Base-by-base conservation (phyloP, 164 flowering plant genomes). In the Vitis labrusca region DNA sequence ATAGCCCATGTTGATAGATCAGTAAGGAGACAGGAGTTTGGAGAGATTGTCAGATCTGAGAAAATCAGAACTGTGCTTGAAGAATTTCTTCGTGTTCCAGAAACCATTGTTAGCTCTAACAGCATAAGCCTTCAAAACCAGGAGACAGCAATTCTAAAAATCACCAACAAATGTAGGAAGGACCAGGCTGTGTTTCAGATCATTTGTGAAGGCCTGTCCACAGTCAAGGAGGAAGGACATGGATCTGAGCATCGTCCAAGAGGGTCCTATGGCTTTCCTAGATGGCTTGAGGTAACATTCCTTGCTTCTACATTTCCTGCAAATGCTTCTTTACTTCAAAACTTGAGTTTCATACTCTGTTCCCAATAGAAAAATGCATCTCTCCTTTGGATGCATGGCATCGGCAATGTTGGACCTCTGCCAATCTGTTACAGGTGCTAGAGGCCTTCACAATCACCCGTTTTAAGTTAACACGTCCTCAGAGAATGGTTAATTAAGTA, bases 211-310 rank as follows among this genome's bases (percentile, higher is more conserved):
- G 89, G 89, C 52, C 85, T 84, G 66, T 72, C 85, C 27, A 70
- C 81, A 50, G 72, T 87, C 65, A 80, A 79, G 60, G 94, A 83
- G 16, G 89, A 86, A 71, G 93, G 83, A 12, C 73, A 84, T 62
- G 73, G 80, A 50, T 59, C 79, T 44, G 86, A 86, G 57, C 75
- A 75, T 67, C 77, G 56, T 67, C 67, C 87, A 13, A 86, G 92
- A 74, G 97, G 91, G 69, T 85, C 83, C 71, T 92, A 78, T 75
- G 98, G 97, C 69, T 91, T 93, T 76, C 99, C 99, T 12, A 78
- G 82, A 57, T 96, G 99, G 99, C 97, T 93, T 73, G 92, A 93
- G 98, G 99, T 96, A 87, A 64, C 48, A 15, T 54, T 12, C 50
- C 30, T 8, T 14, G 64, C 30, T 19, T 27, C 37, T 10, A 17